Evolutionary conservation across 345 rosid genomes (phyloP).

Genomic region (Corchorus olitorius): DNA sequence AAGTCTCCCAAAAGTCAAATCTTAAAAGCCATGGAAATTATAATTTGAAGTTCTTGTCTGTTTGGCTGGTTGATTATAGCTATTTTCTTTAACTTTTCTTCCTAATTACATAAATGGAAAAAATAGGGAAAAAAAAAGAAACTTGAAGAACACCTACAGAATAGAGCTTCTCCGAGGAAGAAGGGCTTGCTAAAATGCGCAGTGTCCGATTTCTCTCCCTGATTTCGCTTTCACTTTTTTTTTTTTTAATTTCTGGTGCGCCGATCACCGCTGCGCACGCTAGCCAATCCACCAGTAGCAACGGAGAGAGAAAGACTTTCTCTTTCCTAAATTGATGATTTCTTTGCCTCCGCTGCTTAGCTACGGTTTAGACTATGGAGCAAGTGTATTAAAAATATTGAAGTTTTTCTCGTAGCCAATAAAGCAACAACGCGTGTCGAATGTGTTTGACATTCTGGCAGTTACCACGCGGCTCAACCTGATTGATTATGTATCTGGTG

Average conservation of each 20-base stretch:
- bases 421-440: background rate
- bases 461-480: background rate
- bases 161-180: constrained; percentile 17
- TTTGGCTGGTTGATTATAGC: constrained; percentile 2
- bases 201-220: background rate
- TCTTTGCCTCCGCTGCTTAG: background rate
- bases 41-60: background rate
- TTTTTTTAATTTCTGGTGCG: background rate
- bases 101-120: background rate
- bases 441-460: background rate
- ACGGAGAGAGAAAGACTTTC: constrained; percentile 11
- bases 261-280: constrained; percentile 4
- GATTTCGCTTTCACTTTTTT: background rate
- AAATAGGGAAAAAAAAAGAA: background rate
- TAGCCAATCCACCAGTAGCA: constrained; percentile 10
- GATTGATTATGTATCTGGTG: background rate
- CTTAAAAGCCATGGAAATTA: constrained; percentile 3
- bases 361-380: background rate
- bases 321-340: background rate
- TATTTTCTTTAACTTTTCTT: background rate
- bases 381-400: background rate
- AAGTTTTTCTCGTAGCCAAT: background rate
- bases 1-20: constrained; percentile 17
- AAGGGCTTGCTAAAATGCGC: constrained; percentile 20
- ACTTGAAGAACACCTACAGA: constrained; percentile 8